Evolutionary conservation across 352 stramenopile species (phyloP), one percentile per base, ranked within the genome.

Genomic region (Phytopythium montanum): DNA sequence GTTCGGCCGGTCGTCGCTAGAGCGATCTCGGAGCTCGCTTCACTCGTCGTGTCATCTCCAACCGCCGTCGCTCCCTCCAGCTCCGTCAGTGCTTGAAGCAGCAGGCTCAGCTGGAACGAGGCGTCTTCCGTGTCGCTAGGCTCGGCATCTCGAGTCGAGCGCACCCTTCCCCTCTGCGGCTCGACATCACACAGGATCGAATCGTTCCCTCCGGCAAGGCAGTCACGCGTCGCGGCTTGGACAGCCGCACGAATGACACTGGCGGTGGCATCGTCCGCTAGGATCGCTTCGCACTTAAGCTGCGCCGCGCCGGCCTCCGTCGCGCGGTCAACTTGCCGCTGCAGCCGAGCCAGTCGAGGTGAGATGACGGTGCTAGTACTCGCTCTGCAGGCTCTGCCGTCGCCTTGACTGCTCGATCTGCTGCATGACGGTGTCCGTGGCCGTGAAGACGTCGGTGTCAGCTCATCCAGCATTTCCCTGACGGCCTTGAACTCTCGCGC

Each of bases 331-430:
- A 81, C 55, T 46, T 85, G 72, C 23, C 75, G 49, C 42, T 79
- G 73, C 2, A 88, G 53, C 38, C 76, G 62, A 36, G 60, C 68
- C 0, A 85, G 46, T 14, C 76, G 67, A 38, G 76, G 79, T 12
- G 74, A 86, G 16, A 85, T 57, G 33, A 75, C 72, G 13, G 65
- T n/a, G 41, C 38, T 55, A 1, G 50, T 2, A 5, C 38, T 44
- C 13, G 13, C 38, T 14, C 16, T 14, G 13, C 18, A 18, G 3
- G 38, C 16, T 21, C 38, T 44, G 18, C n/a, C 44, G 21, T 12
- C 21, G 5, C 44, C 44, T 6, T 14, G 44, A 14, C 8, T 31
- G 38, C 3, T 31, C 9, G 44, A 14, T 31, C 44, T 51, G 44
- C 44, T 51, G 21, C 21, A 51, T 14, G 21, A 31, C 25, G 21